Base-by-base conservation (phyloP, 371 early-diverging fungal species). In the Chytridium lagenaria region DNA sequence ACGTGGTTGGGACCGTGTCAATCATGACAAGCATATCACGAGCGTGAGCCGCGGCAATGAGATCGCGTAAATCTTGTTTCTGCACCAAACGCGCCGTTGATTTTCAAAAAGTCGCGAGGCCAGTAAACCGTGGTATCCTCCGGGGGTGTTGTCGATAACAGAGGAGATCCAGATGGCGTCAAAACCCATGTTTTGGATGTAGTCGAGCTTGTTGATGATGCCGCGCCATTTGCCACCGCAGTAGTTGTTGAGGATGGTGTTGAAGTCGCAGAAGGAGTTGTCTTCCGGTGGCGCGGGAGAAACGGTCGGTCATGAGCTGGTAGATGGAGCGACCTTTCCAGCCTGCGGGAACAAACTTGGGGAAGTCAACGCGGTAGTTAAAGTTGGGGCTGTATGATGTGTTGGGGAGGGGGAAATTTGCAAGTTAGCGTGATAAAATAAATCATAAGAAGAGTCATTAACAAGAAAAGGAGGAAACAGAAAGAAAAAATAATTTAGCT, bases 151-250 rank as follows among this genome's bases (percentile, higher is more conserved):
- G 55, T 52, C 63, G 23, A 61, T 23, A 23, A 61, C 61, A 28
- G 44, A 2, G 2, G 34, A 68, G 28, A 51, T 51, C 36, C 50
- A 66, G 15, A 84, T 81, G n/a, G 86, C 86, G 67, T 86, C 81
- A 69, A 84, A 83, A 0, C 85, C 84, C 80, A 86, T 75, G 12
- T 72, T 67, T 23, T 74, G 30, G 51, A 84, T 81, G 68, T 84
- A 84, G 65, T 78, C 78, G 37, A 86, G 71, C 19, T 82, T 71
- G 22, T 77, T 69, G 30, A 49, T 72, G 23, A 86, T 71, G 26
- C 83, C 86, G 68, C 76, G 36, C 72, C 74, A 86, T 0, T 65
- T 80, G 23, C 86, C 84, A 30, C 86, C 86, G 70, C 86, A 85
- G 52, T 85, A 84, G 78, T 38, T 36, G 77, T 70, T 26, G 28